A percentile compares a stretch with the other conserved stretches of the same genome.
Evolutionary conservation across 768 basidiomycete genomes (phyloP).

Genomic region (Royoungia palumana): DNA sequence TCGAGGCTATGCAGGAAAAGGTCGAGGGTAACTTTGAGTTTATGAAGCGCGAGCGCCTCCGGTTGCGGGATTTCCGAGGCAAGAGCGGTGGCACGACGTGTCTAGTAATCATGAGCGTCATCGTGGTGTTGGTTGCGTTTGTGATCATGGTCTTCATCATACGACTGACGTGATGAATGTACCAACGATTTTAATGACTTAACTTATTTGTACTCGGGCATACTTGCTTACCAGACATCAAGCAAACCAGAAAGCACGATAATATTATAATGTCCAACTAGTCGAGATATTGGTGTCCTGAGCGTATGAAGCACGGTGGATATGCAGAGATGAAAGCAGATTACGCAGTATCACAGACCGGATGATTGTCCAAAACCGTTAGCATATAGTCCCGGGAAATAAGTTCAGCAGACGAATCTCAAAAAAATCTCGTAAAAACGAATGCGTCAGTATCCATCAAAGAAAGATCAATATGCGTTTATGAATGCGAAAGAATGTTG

Average conservation of each 20-base stretch:
- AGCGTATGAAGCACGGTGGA: slow-evolving; percentile 3
- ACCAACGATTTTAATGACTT: not conserved
- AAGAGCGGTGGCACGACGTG: slow-evolving; percentile 74
- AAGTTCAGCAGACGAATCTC: not conserved
- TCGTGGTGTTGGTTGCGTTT: slow-evolving; percentile 67
- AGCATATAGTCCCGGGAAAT: slow-evolving; percentile 6
- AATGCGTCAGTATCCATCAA: slow-evolving; percentile 1
- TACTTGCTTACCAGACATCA: not conserved
- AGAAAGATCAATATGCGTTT: slow-evolving; percentile 15
- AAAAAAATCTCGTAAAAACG: slow-evolving; percentile 5
- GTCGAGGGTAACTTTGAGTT: slow-evolving; percentile 68
- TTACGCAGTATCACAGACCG: not conserved
- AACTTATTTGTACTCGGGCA: slow-evolving; percentile 4
- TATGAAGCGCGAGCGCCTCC: slow-evolving; percentile 62
- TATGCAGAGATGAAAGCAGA: slow-evolving; percentile 5
- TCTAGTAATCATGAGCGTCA: slow-evolving; percentile 57
- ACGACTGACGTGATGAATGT: slow-evolving; percentile 46
- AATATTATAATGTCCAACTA: slow-evolving; percentile 11
- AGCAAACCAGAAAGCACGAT: not conserved
- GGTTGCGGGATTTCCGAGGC: slow-evolving; percentile 58
- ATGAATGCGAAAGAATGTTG: slow-evolving; percentile 55
- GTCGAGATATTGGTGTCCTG: slow-evolving; percentile 11
- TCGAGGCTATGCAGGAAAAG: slow-evolving; percentile 66
- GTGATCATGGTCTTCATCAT: slow-evolving; percentile 71
- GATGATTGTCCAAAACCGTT: slow-evolving; percentile 6